phyloP scores from a whole-genome alignment of 192 early-diverging fungal genomes.

The Coemansia sp. region DNA sequence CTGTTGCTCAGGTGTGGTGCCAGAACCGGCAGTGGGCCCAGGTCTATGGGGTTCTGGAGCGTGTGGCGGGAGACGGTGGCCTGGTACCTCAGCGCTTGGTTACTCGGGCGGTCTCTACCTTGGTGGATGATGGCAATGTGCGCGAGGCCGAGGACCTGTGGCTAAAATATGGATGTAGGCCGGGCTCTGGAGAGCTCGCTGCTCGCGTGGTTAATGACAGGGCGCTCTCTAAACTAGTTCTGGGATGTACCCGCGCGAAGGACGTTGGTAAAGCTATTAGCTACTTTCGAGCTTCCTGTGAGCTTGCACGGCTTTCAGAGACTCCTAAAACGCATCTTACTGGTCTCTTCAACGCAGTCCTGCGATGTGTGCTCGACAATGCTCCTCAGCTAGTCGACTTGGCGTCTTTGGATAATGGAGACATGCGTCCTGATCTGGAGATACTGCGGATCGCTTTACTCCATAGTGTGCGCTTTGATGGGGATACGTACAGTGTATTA shows the following conservation, averaged over 20 bases:
- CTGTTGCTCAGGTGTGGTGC: constrained; percentile 14
- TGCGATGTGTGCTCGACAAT: constrained; percentile 10
- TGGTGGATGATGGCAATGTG: constrained; percentile 14
- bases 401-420: background rate
- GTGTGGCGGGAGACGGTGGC: background rate
- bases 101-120: constrained; percentile 9
- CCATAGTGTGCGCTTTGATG: constrained; percentile 4
- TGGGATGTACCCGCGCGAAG: constrained; percentile 17
- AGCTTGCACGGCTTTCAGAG: background rate
- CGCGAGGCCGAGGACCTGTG: constrained; percentile 10
- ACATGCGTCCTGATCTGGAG: constrained; percentile 9
- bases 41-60: background rate
- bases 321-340: background rate
- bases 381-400: background rate
- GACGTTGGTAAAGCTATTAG: constrained; percentile 5
- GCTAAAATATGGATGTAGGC: constrained; percentile 2
- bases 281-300: constrained; percentile 11
- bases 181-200: background rate
- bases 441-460: constrained; percentile 3
- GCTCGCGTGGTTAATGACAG: constrained; percentile 6
- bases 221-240: constrained; percentile 27
- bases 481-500: constrained; percentile 27
- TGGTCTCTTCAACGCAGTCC: constrained; percentile 16
- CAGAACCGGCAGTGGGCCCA: background rate
- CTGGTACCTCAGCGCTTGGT: constrained; percentile 15